phyloP scores from a whole-genome alignment of 176 grass and related monocot species.

The Zea luxurians region DNA sequence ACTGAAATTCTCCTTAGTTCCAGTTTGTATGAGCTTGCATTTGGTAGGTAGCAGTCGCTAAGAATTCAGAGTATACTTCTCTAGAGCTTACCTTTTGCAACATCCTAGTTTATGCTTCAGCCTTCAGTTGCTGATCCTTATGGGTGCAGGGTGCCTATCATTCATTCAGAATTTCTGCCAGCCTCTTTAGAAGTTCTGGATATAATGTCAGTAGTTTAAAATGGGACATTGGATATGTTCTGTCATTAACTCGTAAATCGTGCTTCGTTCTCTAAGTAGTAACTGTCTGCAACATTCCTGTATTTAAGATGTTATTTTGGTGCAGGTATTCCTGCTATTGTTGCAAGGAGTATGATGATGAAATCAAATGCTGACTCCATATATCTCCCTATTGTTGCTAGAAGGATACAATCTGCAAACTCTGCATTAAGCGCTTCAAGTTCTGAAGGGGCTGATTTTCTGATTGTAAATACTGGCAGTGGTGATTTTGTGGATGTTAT shows the following conservation, averaged over 20 bases:
- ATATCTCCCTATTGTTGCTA: slow-evolving; percentile 93
- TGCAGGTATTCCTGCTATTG: slow-evolving; percentile 90
- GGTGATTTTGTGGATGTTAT: slow-evolving; percentile 41
- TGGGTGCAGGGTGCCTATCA: too few relatives aligned
- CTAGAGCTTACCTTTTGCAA: slow-evolving; percentile 27
- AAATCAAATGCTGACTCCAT: slow-evolving; percentile 89
- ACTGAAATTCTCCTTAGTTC: slow-evolving; percentile 2
- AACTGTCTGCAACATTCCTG: background rate
- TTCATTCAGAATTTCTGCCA: background rate
- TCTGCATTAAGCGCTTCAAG: slow-evolving; percentile 72
- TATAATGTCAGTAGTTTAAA: background rate
- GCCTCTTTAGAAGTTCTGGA: background rate
- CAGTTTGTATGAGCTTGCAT: slow-evolving; percentile 15
- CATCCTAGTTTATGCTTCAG: background rate
- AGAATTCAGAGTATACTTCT: background rate
- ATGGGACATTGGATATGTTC: background rate
- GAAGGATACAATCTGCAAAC: slow-evolving; percentile 56
- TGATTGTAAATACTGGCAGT: slow-evolving; percentile 52
- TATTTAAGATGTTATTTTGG: slow-evolving; percentile 26
- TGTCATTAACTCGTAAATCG: background rate
- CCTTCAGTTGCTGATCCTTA: background rate
- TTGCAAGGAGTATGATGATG: slow-evolving; percentile 98
- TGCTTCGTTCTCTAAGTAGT: background rate
- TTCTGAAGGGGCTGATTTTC: slow-evolving; percentile 95
- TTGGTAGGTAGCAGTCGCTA: background rate